Evolutionary conservation across 768 basidiomycete species (phyloP), one percentile per base, ranked within the genome.

Genomic region (Tremella yokohamensis): DNA sequence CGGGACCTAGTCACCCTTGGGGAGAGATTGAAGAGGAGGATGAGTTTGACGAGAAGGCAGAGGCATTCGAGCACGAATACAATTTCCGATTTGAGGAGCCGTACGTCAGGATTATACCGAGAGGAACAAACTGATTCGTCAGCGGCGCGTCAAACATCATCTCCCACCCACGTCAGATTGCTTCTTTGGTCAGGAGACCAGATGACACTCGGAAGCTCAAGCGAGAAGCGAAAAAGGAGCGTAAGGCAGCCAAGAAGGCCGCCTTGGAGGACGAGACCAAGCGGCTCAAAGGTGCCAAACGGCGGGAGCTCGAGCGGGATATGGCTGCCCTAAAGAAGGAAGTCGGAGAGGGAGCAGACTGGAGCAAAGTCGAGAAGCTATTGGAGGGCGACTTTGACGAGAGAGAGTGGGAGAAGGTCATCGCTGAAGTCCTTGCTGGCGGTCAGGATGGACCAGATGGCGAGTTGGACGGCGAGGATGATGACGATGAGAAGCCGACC

Each of bases 61-160:
- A 96, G 25, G 84, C 84, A 44, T 99, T 97, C 64, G 96, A 99
- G 78, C 85, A 84, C n/a, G 88, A 88, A 15, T 99, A 97, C 79
- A 98, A 98, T 76, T 96, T 96, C 79, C 85, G 96, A 53, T 99
- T 90, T 74, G 94, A 99, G 76, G 94, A 99, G 77, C 88, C 89
- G 84, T 90, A 69, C 68, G 90, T 85, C 2, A 40, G 9, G 3
- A 19, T 16, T 49, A 25, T 8, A 2, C 25, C 12, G 45, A 16
- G 15, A 19, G 20, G 51, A 52, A 9, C 3, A 8, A 18, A 11
- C 40, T 47, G 16, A 52, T 8, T 8, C 25, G 16, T 53, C 65
- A 89, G 89, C 37, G 84, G 83, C 26, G 85, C 85, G 1, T 80
- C 82, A 3, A 79, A 81, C 22, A 87, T 92, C 54, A 67, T 81